Conservation (phyloP, 768 basidiomycete genomes). For the Termitomyces sp. region DNA sequence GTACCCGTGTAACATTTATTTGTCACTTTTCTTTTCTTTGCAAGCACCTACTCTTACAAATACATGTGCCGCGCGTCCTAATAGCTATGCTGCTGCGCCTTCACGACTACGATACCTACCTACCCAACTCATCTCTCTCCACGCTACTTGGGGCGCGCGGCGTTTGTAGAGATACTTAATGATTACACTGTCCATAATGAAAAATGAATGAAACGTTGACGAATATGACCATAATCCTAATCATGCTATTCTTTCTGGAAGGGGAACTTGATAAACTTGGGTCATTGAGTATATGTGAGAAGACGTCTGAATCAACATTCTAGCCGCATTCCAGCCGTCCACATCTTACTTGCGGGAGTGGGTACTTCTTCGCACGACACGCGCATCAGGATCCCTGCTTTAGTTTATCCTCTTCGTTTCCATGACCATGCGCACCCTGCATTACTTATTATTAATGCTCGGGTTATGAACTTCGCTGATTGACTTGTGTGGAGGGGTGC, state of each 20-base stretch:
- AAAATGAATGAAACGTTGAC: not conserved
- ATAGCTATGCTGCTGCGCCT: not conserved
- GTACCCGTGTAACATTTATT: conserved; percentile 8
- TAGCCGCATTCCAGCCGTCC: not conserved
- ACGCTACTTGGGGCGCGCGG: conserved; percentile 3
- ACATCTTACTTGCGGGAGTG: no score
- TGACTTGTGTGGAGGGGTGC: not conserved
- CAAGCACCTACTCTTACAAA: conserved; percentile 3
- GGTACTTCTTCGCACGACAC: not conserved
- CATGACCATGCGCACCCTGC: not conserved
- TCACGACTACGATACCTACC: not conserved
- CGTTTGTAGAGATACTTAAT: conserved; percentile 5
- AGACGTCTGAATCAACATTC: not conserved
- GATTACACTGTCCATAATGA: conserved; percentile 11
- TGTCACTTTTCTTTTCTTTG: not conserved
- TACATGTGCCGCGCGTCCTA: conserved; percentile 5
- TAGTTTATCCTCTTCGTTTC: conserved; percentile 3
- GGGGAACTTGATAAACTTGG: not conserved
- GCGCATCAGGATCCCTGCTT: not conserved
- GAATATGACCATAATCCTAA: not conserved
- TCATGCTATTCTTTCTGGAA: not conserved
- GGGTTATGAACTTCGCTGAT: no score
- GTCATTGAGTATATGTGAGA: not conserved
- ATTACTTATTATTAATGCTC: not conserved
- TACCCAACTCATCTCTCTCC: not conserved